Evolutionary conservation across 192 early-diverging fungal species (phyloP).

Genomic region (Backusella mclennaniae): DNA sequence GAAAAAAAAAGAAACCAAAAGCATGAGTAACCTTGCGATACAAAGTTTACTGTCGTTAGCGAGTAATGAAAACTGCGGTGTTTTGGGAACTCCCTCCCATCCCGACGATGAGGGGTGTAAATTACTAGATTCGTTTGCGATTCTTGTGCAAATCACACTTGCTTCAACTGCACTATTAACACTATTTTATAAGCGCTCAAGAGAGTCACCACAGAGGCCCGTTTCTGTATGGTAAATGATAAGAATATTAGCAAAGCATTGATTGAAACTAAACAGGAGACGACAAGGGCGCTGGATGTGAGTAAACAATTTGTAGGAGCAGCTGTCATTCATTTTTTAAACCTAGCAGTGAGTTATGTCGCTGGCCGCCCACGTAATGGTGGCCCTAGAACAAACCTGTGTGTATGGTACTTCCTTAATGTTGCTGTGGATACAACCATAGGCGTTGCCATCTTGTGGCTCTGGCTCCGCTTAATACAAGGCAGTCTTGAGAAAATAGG

Average conservation of each 20-base stretch:
- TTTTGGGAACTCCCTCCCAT: not conserved
- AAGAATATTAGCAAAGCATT: not conserved
- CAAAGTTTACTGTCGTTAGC: constrained; percentile 2
- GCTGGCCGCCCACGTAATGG: constrained; percentile 50
- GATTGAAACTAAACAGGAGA: not conserved
- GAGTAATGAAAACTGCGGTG: not conserved
- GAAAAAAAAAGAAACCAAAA: not conserved
- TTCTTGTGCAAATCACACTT: constrained; percentile 64
- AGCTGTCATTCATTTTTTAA: constrained; percentile 66
- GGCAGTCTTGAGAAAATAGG: constrained; percentile 35
- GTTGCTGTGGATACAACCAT: constrained; percentile 75
- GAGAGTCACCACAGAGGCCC: constrained; percentile 66
- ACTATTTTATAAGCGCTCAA: constrained; percentile 67
- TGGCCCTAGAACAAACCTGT: constrained; percentile 58
- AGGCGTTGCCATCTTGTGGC: constrained; percentile 70
- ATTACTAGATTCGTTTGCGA: constrained; percentile 69
- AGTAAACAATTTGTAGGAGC: constrained; percentile 77
- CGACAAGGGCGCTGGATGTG: constrained; percentile 63
- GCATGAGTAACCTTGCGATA: not conserved
- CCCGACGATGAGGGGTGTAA: constrained; percentile 33
- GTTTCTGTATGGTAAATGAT: constrained; percentile 60
- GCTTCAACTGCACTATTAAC: constrained; percentile 67
- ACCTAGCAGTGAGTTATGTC: constrained; percentile 65
- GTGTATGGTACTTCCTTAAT: constrained; percentile 76
- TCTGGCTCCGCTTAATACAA: constrained; percentile 52